Evolutionary conservation across 2,329 filamentous ascomycete genomes (phyloP), one percentile per base, ranked within the genome.

Genomic region (Penicillium sp.): DNA sequence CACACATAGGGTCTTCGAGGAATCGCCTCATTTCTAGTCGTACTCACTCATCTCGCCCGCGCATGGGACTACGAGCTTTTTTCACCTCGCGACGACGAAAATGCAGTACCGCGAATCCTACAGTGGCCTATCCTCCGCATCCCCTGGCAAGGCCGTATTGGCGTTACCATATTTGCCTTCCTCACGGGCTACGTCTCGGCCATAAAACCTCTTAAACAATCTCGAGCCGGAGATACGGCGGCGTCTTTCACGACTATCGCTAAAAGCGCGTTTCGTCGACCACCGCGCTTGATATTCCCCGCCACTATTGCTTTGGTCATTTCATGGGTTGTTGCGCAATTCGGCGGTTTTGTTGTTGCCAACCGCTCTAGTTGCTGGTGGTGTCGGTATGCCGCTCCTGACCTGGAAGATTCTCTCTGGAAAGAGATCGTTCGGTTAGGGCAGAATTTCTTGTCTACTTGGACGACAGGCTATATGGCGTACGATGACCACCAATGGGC

Each of bases 401-500:
- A 72, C 20, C 62, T 74, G 14, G 66, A 75, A 42, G 71, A 74
- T 22, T 69, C 72, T 5, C 69, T 81, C n/a, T 67, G 65, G 44
- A 67, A 71, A 13, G 79, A 81, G 55, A 57, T 81, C 6, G 56
- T 67, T 27, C 67, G 76, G 16, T 62, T 81, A 31, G 73, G 78
- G 48, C 61, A 63, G 51, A 75, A 75, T 54, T 77, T 79, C 56
- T 67, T 79, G 22, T 71, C 66, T 9, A 76, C 74, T 10, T 82
- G 79, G 79, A 79, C 77, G 11, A 76, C 71, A 46, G 74, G 74
- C 1, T 76, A 75, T 59, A 80, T 79, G 66, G 69, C 74, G 8
- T 81, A 79, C 48, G 79, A 82, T 59, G 74, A 79, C 50, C 79
- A 81, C 53, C 79, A 81, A 59, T 82, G 79, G 79, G 78, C 79